A percentile compares a stretch with the other conserved stretches of the same genome.
phyloP scores from a whole-genome alignment of 1,139 yeast genomes.

The Entelexis sorbosivorans region DNA sequence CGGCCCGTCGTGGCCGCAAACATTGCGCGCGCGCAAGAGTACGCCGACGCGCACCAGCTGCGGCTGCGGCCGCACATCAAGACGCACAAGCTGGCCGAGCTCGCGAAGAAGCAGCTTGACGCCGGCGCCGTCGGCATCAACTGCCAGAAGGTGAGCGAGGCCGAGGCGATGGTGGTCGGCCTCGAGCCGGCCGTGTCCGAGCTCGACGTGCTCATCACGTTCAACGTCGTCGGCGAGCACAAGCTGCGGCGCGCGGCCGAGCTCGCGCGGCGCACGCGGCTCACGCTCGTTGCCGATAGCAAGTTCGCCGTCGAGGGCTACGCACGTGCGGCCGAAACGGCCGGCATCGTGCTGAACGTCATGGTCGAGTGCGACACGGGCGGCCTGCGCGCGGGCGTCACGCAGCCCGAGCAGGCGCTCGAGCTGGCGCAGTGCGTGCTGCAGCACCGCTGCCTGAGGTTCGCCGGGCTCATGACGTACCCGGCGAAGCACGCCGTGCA shows the following conservation, averaged over 20 bases:
- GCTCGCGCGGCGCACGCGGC: slow-evolving; percentile 7
- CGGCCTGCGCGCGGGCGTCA: slow-evolving; percentile 17
- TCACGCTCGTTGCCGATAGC: slow-evolving; percentile 18
- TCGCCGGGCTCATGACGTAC: slow-evolving; percentile 18
- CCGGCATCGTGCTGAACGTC: slow-evolving; percentile 7
- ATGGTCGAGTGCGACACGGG: slow-evolving; percentile 20
- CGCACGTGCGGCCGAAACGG: slow-evolving; percentile 5
- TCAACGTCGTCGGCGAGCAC: slow-evolving; percentile 14
- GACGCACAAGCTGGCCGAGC: slow-evolving; percentile 16
- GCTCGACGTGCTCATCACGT: slow-evolving; percentile 16
- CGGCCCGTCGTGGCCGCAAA: slow-evolving; percentile 7
- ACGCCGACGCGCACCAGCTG: slow-evolving; percentile 14
- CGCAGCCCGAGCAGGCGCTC: slow-evolving; percentile 14
- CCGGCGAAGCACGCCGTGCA: slow-evolving; percentile 11
- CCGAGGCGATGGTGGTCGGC: slow-evolving; percentile 12
- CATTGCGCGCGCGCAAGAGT: slow-evolving; percentile 13
- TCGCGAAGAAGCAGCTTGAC: slow-evolving; percentile 15
- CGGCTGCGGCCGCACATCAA: slow-evolving; percentile 18
- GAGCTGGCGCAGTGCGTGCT: slow-evolving; percentile 8
- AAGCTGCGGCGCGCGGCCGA: slow-evolving; percentile 10
- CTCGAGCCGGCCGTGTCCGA: slow-evolving; percentile 7
- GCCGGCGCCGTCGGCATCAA: slow-evolving; percentile 19
- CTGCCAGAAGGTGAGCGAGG: slow-evolving; percentile 19
- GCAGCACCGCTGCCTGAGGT: not conserved
- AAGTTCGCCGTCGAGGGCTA: slow-evolving; percentile 7